These are phyloP conservation scores for Cornus controversa DNA, from an alignment of 148 eudicot genomes.

Conservation along the genomic window DNA sequence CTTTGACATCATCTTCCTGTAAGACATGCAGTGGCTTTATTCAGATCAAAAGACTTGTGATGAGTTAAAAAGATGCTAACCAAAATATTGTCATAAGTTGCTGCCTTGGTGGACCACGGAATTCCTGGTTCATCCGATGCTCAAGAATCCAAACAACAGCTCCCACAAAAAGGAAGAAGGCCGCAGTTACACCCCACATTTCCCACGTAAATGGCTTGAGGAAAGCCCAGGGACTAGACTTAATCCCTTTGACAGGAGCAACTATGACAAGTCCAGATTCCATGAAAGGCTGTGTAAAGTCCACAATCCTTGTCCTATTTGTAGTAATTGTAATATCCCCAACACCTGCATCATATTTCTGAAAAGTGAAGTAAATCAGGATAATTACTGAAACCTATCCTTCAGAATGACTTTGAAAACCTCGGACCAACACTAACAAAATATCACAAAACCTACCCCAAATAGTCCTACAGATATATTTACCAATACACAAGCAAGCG, in stretches of 20 bases:
- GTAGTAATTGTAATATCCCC: conserved; percentile 73
- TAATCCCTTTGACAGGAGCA: conserved; percentile 44
- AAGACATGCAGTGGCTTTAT: background rate
- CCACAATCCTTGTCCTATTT: conserved; percentile 78
- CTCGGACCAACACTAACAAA: background rate
- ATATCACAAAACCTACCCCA: background rate
- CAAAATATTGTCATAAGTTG: conserved; percentile 67
- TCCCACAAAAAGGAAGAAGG: conserved; percentile 62
- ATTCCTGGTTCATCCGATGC: conserved; percentile 67
- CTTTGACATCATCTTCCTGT: background rate
- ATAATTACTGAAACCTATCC: background rate
- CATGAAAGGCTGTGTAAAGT: conserved; percentile 75
- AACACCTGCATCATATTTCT: conserved; percentile 83
- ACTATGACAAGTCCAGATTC: conserved; percentile 75
- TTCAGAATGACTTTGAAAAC: background rate
- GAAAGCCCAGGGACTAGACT: conserved; percentile 68
- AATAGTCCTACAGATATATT: background rate
- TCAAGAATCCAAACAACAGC: conserved; percentile 78
- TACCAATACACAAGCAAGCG: background rate
- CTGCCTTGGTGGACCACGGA: conserved; percentile 78
- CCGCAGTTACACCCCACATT: conserved; percentile 68
- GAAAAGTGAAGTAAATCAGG: conserved; percentile 23
- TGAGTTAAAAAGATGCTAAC: conserved; percentile 34
- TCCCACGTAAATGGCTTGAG: conserved; percentile 60
- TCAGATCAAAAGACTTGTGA: background rate